Evolutionary conservation across 2,329 filamentous ascomycete genomes (phyloP), one percentile per base, ranked within the genome.

Genomic region (Diaporthe sp.): DNA sequence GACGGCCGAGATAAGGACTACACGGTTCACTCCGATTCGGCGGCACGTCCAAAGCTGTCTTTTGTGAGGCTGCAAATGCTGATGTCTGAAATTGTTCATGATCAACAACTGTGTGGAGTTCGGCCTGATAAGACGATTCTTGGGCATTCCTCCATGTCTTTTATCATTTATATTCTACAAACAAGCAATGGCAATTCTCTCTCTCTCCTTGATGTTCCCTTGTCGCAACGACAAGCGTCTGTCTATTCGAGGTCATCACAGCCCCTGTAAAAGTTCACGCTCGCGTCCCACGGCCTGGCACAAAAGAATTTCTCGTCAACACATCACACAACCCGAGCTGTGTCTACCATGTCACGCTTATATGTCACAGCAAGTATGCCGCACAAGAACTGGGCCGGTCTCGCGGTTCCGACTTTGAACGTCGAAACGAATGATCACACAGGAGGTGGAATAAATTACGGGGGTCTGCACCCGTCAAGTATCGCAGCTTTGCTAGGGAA

Each of bases 391-490:
- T 68, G 61, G 59, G 22, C 63, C 13, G 71, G 71, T 22, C 37
- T 72, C 12, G 58, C 56, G 7, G 50, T 72, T 35, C 70, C 71
- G 10, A 72, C 59, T 10, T 25, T 72, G 35, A 72, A 59, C 25
- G 35, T 72, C 8, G 71, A 72, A 42, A 68, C 71, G 3, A 72
- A 72, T 22, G 71, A 72, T n/a, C 71, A 72, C 30, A 72, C 71
- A 12, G 71, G 71, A 1, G 71, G 71, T 50, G 71, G 71, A 13
- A 56, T 55, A 27, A 55, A 68, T 4, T 56, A 66, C 10, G 59
- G 47, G 4, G 71, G 71, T 30, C 61, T 72, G 7, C 71, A 72
- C n/a, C 71, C 71, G 8, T 50, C 71, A 4, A 72, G 50, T 22
- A 72, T 72, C 50, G 71, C 71, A 15, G 53, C 71, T 22, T 12